Evolutionary conservation across 1,139 yeast genomes (phyloP), one percentile per base, ranked within the genome.

Genomic region (Meyerozyma elateridarum): DNA sequence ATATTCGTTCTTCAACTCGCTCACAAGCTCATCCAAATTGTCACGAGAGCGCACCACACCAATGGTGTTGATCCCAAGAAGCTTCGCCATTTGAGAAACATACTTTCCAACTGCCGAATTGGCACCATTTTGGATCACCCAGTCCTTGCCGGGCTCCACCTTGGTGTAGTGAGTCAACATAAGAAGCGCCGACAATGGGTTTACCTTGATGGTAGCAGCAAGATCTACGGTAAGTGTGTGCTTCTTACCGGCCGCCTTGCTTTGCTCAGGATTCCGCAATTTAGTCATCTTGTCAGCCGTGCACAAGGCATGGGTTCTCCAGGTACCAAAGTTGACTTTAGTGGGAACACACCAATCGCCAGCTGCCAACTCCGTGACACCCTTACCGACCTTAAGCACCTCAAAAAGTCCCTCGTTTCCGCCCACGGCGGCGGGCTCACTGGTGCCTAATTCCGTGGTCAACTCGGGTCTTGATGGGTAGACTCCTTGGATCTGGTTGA

Each of bases 71-170:
- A 79, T 57, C 1, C 95, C 96, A 55, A 83, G 69, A 26, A 80
- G 62, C 43, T 75, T 73, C 21, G 85, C 96, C 36, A 93, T 74
- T 58, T 91, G 99, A 31, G 88, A 71, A 5, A 95, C 97, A 44
- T 85, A 82, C 46, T 88, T 79, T n/a, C 96, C 96, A 8, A 91
- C 98, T 15, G 94, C 95, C 6, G 96, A 85, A 44, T 87, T 91
- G 25, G 96, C 97, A 22, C 96, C 98, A 51, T 91, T 91, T 59
- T 91, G 98, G 42, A 93, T 79, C 46, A 91, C 76, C 96, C 96
- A 93, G 56, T 91, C 96, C 42, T 58, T 56, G 8, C 89, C 91
- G 3, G 78, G 67, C 28, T 56, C 51, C 56, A 85, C 69, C 30
- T 76, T 67, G 30, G 70, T 73, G 52, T 76, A 85, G 53, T 80